Conservation (phyloP, 2,329 filamentous ascomycete species). For the Fusarium sororula region DNA sequence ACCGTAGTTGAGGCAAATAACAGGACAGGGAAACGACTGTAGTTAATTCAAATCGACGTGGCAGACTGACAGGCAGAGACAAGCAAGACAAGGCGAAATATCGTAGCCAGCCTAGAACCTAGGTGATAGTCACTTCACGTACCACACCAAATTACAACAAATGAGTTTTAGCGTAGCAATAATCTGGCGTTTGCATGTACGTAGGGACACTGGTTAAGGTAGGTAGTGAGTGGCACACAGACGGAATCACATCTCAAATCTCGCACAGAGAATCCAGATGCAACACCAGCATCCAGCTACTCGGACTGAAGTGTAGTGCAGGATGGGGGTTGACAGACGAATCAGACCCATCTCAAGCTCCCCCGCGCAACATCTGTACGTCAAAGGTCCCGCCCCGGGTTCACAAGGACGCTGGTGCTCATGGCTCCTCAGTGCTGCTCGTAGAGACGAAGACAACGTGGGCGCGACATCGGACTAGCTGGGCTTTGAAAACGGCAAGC, state of each 20-base stretch:
- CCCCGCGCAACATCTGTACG: conserved; percentile 43
- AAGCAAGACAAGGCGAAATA: conserved; percentile 9
- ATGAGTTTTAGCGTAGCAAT: background rate
- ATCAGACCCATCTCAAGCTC: conserved; percentile 32
- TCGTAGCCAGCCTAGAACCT: conserved; percentile 16
- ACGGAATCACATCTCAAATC: conserved; percentile 35
- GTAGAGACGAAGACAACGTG: conserved; percentile 25
- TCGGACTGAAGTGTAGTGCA: conserved; percentile 28
- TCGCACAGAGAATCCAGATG: conserved; percentile 21
- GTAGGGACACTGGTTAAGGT: conserved; percentile 13
- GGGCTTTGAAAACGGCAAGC: conserved; percentile 43
- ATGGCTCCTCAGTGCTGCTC: conserved; percentile 2
- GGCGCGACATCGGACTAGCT: conserved; percentile 46
- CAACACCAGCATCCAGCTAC: conserved; percentile 36
- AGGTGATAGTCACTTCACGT: background rate
- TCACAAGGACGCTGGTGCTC: conserved; percentile 11
- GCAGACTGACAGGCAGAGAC: conserved; percentile 9
- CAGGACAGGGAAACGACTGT: conserved; percentile 8
- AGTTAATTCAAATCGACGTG: conserved; percentile 18
- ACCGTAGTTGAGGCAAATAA: conserved; percentile 26
- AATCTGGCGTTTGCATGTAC: conserved; percentile 15
- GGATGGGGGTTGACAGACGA: conserved; percentile 33
- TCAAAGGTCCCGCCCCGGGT: conserved; percentile 37
- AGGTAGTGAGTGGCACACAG: conserved; percentile 10
- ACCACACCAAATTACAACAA: conserved; percentile 9